Base-by-base conservation (phyloP, 768 basidiomycete genomes). In the Strobilomyces confusus region DNA sequence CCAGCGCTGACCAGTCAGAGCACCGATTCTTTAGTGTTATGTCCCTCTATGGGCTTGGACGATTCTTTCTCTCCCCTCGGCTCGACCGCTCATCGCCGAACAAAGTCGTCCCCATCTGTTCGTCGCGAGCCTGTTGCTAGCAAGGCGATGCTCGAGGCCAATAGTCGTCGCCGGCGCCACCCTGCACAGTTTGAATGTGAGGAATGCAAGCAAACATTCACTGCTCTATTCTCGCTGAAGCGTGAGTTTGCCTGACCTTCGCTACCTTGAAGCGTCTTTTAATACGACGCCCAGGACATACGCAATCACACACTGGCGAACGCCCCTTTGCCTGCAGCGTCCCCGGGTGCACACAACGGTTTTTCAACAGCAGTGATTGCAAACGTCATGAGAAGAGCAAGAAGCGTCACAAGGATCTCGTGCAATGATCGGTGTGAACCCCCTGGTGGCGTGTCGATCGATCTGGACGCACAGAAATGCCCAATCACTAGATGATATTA, bases 301-400 rank as follows among this genome's bases (percentile, higher is more conserved):
- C 0, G 6, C 69, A 68, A 30, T 69, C 68, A 0, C 68, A 69
- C 37, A 60, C 56, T 15, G 68, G 68, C 15, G 55, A 60, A 20
- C 60, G 61, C 1, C 70, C 64, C 1, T 70, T 60, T 54, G 20
- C 1, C 1, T 69, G 68, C 59, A 4, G 33, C 4, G 45, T 71
- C 30, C 44, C 57, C 7, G 69, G 69, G 2, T 69, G 68, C 50
- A 6, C 1, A 0, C 68, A 69, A 36, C 58, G 56, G 15, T 69
- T 69, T 44, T 70, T 43, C 54, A 69, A 69, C 50, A 68, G 55
- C 38, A 71, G 68, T 12, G 68, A 69, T 19, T 71, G 68, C 51
- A 69, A 65, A 40, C 68, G 68, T 43, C 68, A 69, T 11, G 68
- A 69, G 54, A 69, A 56, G 51, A 71, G 70, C 60, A 58, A 5